These are phyloP conservation scores for Magnusiomyces fungicola DNA, from an alignment of 1,139 yeast genomes.

Conservation along the genomic window DNA sequence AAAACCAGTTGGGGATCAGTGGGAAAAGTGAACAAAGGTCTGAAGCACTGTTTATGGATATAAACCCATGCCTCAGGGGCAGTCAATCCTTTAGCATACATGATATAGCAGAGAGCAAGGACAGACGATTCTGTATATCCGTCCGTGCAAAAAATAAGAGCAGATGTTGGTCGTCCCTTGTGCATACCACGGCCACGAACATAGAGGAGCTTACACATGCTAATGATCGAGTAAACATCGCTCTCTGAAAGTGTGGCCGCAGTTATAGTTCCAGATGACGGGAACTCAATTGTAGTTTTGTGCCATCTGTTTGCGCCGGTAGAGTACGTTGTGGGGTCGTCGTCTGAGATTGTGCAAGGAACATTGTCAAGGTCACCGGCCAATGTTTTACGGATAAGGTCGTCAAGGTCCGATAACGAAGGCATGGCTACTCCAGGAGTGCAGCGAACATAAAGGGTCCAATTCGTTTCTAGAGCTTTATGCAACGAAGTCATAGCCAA, in stretches of 20 bases:
- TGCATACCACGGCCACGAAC: conserved; percentile 23
- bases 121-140: conserved; percentile 90
- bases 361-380: conserved; percentile 29
- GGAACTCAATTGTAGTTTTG: conserved; percentile 46
- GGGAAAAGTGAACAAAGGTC: conserved; percentile 80
- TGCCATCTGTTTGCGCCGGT: conserved; percentile 6
- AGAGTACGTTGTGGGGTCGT: conserved; percentile 14
- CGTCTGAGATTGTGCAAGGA: conserved; percentile 39
- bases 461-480: conserved; percentile 19
- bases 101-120: conserved; percentile 59
- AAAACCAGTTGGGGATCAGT: conserved; percentile 62
- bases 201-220: conserved; percentile 31
- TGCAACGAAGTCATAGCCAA: no score
- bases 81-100: conserved; percentile 52
- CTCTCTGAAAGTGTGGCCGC: conserved; percentile 21
- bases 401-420: conserved; percentile 22
- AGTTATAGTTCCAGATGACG: conserved; percentile 57
- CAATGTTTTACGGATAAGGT: conserved; percentile 24
- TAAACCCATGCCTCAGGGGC: conserved; percentile 46
- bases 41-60: conserved; percentile 53
- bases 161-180: conserved; percentile 22
- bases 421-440: conserved; percentile 58
- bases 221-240: conserved; percentile 23
- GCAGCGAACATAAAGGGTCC: conserved; percentile 34
- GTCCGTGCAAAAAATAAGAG: conserved; percentile 71